Evolutionary conservation across 305 asterid genomes (phyloP), one percentile per base, ranked within the genome.

Genomic region (Solanum chacoense): DNA sequence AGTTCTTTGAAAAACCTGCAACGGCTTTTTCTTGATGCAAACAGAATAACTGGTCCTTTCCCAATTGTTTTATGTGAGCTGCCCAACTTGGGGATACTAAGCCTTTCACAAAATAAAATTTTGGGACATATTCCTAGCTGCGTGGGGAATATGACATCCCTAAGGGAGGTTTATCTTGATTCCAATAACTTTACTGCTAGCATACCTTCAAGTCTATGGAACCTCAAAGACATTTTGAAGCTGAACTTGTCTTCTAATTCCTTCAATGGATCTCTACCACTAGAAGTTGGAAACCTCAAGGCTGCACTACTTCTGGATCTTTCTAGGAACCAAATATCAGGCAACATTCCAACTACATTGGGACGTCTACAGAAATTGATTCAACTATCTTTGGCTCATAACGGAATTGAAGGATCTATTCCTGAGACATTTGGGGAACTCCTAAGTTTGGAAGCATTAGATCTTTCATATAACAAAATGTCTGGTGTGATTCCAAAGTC

Each of bases 401-500:
- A 88, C 18, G 8, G 18, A 7, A 18, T 88, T 10, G 55, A 42
- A 85, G 90, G 90, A 59, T 55, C 88, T 3, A 75, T 85, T 75
- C 90, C 90, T 14, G 88, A 59, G 0, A 50, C 86, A 59, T 13
- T 75, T 10, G 63, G 88, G 1, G 28, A 76, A 4, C 78, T 89
- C 45, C 4, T 63, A 26, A 20, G 6, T 11, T 89, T 89, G 6
- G 86, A 40, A 18, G 2, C 26, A 16, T 6, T 85, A 8, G 81
- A 89, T 50, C 37, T 88, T 11, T 92, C 94, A 2, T 69, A 88
- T 20, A 93, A 93, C 85, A 85, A 88, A 37, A 88, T 93, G 28
- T 89, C 90, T 4, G 92, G 94, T 36, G 29, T 32, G 29, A 91
- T 87, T 16, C 93, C 89, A 74, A 88, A 38, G 79, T 89, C 92